Evolutionary conservation across 768 basidiomycete genomes (phyloP).

Genomic region (Lactifluus subvellereus): DNA sequence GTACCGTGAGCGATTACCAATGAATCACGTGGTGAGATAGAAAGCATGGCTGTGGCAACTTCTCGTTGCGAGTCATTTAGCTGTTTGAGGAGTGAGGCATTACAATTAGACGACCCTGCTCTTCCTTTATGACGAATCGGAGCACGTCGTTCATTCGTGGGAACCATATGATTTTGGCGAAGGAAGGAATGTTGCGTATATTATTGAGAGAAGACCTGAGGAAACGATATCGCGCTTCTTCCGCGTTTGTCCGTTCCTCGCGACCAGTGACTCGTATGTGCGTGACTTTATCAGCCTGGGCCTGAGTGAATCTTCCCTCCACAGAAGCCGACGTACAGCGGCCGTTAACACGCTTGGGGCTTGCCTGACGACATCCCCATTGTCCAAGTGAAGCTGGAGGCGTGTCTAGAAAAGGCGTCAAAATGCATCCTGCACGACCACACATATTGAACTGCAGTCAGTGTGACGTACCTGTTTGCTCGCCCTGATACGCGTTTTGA

Average conservation of each 20-base stretch:
- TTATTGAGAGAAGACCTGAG: background rate
- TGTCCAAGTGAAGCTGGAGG: background rate
- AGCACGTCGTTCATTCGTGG: background rate
- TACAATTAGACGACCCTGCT: too few relatives aligned
- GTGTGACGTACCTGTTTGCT: conserved; percentile 1
- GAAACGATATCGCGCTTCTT: conserved; percentile 9
- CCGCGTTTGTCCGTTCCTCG: conserved; percentile 12
- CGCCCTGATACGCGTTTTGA: conserved; percentile 12
- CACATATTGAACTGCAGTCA: too few relatives aligned
- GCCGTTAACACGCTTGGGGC: background rate
- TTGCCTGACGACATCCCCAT: conserved; percentile 1
- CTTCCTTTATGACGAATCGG: background rate
- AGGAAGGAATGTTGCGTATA: background rate
- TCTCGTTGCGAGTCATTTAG: conserved; percentile 5
- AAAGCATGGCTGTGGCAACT: conserved; percentile 15
- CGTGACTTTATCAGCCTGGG: background rate
- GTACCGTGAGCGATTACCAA: conserved; percentile 14
- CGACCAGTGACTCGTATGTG: conserved; percentile 13
- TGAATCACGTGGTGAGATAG: background rate
- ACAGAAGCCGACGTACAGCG: background rate
- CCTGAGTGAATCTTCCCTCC: background rate
- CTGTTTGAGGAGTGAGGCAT: background rate
- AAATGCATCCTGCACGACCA: background rate
- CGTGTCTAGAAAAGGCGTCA: background rate
- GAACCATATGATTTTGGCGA: conserved; percentile 13